A percentile compares a stretch with the other conserved stretches of the same genome.
Evolutionary conservation across 148 eudicot genomes (phyloP).

Genomic region (Rhododendron molle): DNA sequence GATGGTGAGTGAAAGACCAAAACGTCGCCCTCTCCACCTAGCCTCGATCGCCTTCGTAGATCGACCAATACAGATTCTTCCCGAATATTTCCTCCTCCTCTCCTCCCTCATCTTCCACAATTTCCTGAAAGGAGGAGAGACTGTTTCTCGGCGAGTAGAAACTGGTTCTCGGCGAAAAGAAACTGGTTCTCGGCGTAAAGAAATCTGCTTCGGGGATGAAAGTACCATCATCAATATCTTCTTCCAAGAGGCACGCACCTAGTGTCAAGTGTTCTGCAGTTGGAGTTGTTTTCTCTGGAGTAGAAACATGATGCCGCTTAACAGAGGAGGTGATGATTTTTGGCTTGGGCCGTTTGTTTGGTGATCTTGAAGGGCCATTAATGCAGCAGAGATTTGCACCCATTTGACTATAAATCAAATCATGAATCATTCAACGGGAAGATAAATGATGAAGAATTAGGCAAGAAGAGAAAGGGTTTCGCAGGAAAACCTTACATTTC

Average conservation of each 20-base stretch:
- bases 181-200: background rate
- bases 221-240: background rate
- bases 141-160: constrained; percentile 18
- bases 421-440: background rate
- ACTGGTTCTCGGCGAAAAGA: background rate
- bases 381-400: constrained; percentile 1
- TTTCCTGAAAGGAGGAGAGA: background rate
- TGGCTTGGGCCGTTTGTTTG: background rate
- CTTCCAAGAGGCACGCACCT: background rate
- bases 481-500: background rate
- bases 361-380: background rate
- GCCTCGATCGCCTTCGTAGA: background rate
- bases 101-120: constrained; percentile 9
- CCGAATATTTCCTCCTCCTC: constrained; percentile 1
- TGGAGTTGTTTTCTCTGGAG: background rate
- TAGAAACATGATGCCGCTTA: background rate
- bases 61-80: background rate
- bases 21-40: background rate
- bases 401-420: background rate
- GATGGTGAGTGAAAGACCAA: background rate
- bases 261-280: background rate
- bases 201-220: background rate
- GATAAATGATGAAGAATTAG: background rate
- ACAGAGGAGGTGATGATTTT: background rate
- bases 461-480: background rate